Evolutionary conservation across 345 rosid species (phyloP), one percentile per base, ranked within the genome.

Genomic region (Mercurialis annua): DNA sequence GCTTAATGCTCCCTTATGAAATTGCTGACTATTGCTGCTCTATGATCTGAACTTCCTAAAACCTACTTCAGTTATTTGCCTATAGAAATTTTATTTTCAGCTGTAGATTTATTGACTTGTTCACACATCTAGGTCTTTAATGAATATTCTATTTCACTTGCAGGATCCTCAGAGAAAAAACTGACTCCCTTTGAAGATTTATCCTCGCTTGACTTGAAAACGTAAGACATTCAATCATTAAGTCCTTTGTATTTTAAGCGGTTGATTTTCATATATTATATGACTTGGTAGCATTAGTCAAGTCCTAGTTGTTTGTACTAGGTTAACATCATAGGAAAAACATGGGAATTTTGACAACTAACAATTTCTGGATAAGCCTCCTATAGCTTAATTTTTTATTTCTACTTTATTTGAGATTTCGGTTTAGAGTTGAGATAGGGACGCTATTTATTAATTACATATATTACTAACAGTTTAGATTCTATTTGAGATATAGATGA

Each of bases 181-280:
- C 72, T 81, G 77, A 82, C 85, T 76, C 82, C 91, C 36, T 59
- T 84, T 38, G 95, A 90, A 62, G 88, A 81, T 30, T 80, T 83
- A 24, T 63, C 89, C 26, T 83, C 95, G 68, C 78, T 82, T 52
- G 90, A 90, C 78, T 77, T 85, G 54, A 84, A 88, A 83, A 77
- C 92, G 98, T 89, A 80, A 77, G 98, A 66, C 27, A n/a, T 34
- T 59, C 62, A 33, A 11, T 48, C 26, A 48, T 23, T 52, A 40
- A 30, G n/a, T n/a, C 23, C n/a, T 11, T 34, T 50, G 14, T n/a
- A 43, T 23, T 29, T n/a, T 26, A 27, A 10, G n/a, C 27, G 11
- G 4, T 56, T 23, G 26, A 1, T 24, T 67, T 24, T 31, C 24
- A 16, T 23, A 56, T 47, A 8, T 15, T 58, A n/a, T 29, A 29